Evolutionary conservation across 176 grass and related monocot genomes (phyloP), one percentile per base, ranked within the genome.

Genomic region (Phoenix dactylifera): DNA sequence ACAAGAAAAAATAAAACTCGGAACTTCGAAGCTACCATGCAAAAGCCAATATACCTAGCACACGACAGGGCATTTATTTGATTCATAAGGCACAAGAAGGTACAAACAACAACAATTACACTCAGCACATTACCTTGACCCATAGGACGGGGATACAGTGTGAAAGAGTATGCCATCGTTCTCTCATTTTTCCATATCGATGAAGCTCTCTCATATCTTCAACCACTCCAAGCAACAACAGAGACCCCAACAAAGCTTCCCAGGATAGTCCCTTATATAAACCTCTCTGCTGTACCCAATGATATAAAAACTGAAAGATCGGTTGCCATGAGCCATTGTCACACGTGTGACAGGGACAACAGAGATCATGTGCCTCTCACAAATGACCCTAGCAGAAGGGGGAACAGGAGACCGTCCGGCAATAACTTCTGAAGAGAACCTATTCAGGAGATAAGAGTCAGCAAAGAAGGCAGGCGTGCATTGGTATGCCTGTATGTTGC

Each of bases 191-290:
- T 56, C 14, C 51, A 7, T 10, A 7, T 23, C 39, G 3, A 12
- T 3, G 23, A 17, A 20, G 20, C 20, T 20, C 20, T 55, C 54
- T 26, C 72, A 76, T 5, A 65, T 10, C 29, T 67, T 76, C 16
- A 97, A 26, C 93, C 93, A 91, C 10, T 91, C 84, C 32, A 97
- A 97, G 73, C 93, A 97, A 63, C 87, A 85, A 23, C 83, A 92
- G 56, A 97, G 84, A 53, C 87, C 93, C 81, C 77, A 90, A 58
- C 87, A 97, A 7, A 88, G 83, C 64, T 75, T 88, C 15, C 64
- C 76, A 58, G 93, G 93, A 19, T 97, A 97, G 50, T 92, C 76
- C 60, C 79, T 88, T 52, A 97, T 75, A 64, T 85, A 88, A 44
- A 97, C 66, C 51, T 97, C 84, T 68, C 84, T 83, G 67, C 60